Base-by-base conservation (phyloP, 768 basidiomycete genomes). In the Tulasnella sp. region DNA sequence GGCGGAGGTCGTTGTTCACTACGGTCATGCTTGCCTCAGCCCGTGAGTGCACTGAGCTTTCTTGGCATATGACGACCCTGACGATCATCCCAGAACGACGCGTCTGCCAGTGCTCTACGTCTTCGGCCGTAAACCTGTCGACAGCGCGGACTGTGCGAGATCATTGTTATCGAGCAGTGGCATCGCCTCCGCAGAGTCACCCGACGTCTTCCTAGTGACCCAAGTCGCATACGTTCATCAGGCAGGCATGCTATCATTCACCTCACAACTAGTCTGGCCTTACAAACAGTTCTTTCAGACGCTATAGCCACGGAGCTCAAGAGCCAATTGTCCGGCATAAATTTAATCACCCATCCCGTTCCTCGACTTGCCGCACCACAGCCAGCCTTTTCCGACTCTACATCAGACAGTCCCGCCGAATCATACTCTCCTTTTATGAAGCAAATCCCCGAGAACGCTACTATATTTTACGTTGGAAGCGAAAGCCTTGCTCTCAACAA, bases 21-120 rank as follows among this genome's bases (percentile, higher is more conserved):
- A 98, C 82, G 97, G 97, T 1, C 93, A 98, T 85, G 96, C 97
- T 0, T 99, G 98, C 83, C 89, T 98, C 86, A 95, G 93, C 83
- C 90, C 91, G 95, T 97, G 81, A 80, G 94, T 77, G 37, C 3
- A n/a, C 55, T 57, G 20, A 23, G 55, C 20, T 29, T 57, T 29
- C 26, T 29, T 57, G 23, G 55, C 55, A n/a, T 23, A 4, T 57
- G 55, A 70, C 51, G 18, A 51, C 57, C 74, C 32, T 72, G 67
- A 29, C 72, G n/a, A n/a, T 55, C 73, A 0, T 73, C 18, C 16
- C 78, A 98, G 96, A 80, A 93, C 93, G 15, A 93, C 93, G 32
- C 90, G 95, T 20, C 84, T 98, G 0, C 95, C 96, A 0, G 93
- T 96, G 2, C 88, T 96, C 42, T 98, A 97, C 83, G 90, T 98